phyloP scores from a whole-genome alignment of 1,284 basidiomycete genomes.

The Malassezia psittaci region DNA sequence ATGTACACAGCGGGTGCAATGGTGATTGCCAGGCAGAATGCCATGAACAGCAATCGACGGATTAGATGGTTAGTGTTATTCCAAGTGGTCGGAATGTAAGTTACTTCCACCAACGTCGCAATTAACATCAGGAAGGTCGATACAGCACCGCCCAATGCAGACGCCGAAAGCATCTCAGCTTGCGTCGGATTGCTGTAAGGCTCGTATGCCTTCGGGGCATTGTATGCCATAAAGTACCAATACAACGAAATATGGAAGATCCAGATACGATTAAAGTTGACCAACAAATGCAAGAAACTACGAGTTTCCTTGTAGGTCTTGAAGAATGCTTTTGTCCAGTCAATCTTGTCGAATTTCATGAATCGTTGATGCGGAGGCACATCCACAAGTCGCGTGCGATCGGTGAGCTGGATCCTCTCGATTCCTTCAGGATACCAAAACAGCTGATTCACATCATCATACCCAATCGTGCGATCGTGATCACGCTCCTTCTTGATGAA shows the following conservation, averaged over 20 bases:
- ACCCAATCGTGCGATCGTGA: constrained; percentile 90
- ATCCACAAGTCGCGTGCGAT: constrained; percentile 61
- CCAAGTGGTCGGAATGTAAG: constrained; percentile 46
- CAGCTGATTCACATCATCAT: constrained; percentile 96
- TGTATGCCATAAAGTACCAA: constrained; percentile 55
- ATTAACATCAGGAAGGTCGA: constrained; percentile 44
- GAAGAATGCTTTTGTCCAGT: constrained; percentile 47
- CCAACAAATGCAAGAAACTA: constrained; percentile 45
- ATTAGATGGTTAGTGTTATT: constrained; percentile 47
- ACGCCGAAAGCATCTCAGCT: constrained; percentile 36
- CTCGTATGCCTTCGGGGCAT: constrained; percentile 74
- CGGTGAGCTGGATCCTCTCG: constrained; percentile 72
- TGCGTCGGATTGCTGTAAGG: constrained; percentile 38
- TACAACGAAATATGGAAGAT: constrained; percentile 46
- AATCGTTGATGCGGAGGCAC: constrained; percentile 46
- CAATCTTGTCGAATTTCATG: constrained; percentile 49
- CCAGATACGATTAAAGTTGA: constrained; percentile 49
- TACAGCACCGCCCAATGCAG: constrained; percentile 45
- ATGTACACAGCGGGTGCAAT: constrained; percentile 44
- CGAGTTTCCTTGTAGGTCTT: constrained; percentile 48
- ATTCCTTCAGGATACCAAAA: constrained; percentile 99
- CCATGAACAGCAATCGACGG: constrained; percentile 42
- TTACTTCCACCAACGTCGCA: constrained; percentile 45
- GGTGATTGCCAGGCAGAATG: constrained; percentile 41
- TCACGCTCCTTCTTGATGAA: constrained; percentile 82